These are phyloP conservation scores for Pterocarpus santalinus DNA, from an alignment of 306 rosid species.

Conservation along the genomic window DNA sequence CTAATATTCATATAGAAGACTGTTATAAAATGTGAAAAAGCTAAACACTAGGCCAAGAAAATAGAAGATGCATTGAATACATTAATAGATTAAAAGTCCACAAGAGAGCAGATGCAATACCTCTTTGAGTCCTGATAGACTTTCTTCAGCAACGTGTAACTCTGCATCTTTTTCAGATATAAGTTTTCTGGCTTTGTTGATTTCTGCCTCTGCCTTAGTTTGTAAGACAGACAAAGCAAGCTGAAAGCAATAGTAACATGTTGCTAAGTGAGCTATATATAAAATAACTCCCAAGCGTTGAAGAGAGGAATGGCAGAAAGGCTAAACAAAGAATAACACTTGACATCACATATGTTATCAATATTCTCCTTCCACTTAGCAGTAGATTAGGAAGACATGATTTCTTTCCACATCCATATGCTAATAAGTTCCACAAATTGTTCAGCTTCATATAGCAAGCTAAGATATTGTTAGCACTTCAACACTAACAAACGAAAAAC, in stretches of 20 bases:
- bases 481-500: not conserved
- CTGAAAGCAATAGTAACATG: conserved; percentile 61
- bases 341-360: not conserved
- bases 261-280: conserved; percentile 37
- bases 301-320: not conserved
- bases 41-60: conserved; percentile 25
- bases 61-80: conserved; percentile 41
- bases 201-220: conserved; percentile 79
- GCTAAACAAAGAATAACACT: not conserved
- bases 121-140: conserved; percentile 90
- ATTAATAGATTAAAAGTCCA: conserved; percentile 39
- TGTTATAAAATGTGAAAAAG: conserved; percentile 7
- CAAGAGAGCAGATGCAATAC: conserved; percentile 55
- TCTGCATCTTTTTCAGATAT: conserved; percentile 80
- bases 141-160: conserved; percentile 78
- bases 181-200: conserved; percentile 75
- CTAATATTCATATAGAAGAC: conserved; percentile 13
- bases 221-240: conserved; percentile 77
- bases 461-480: conserved; percentile 21
- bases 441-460: conserved; percentile 18
- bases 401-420: not conserved
- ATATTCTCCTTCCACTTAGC: not conserved
- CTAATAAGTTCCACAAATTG: conserved; percentile 11
- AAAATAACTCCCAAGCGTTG: conserved; percentile 21
- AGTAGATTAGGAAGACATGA: not conserved